Base-by-base conservation (phyloP, 139 green algal species). In the Chlorella ohadii region DNA sequence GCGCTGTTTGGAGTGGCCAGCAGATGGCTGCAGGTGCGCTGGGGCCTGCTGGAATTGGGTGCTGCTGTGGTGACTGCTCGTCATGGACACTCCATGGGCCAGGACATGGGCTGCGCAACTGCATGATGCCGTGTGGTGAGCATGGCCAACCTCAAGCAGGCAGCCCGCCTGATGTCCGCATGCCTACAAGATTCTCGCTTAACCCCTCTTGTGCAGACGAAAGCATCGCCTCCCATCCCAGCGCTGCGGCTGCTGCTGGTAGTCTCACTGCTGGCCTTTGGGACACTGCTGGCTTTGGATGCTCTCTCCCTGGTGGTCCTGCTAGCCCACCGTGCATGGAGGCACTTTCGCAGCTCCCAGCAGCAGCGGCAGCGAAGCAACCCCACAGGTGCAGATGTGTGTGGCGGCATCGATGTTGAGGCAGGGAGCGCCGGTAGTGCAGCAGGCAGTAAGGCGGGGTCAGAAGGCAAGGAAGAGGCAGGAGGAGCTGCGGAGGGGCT, bases 211-310 rank as follows among this genome's bases (percentile, higher is more conserved):
- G 11, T 76, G 68, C 68, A 76, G 68, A 76, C 68, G 27, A 76
- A 33, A 17, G 38, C 68, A 27, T 12, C 19, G 9, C 38, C 36
- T 0, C 68, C 68, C 7, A 76, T 76, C 68, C 68, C 68, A 7
- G 68, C 68, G 19, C 38, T 76, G 23, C 38, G 68, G n/a, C 68
- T 76, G 38, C 68, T 76, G 20, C 25, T 76, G 36, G 36, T 76
- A 2, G 68, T 76, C 25, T 76, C 68, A 0, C 68, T 76, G 25
- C 68, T 76, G 20, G 68, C 68, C 23, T 6, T 76, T 0, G 68
- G 38, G 6, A 57, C 51, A 20, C 38, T 76, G 36, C 20, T 51
- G 7, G 11, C 31, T 0, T 3, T 76, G 4, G 68, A 76, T 23
- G 68, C 68, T 4, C 38, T 57, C 2, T 33, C 68, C 0, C n/a